Evolutionary conservation across 129 eudicot genomes (phyloP), one percentile per base, ranked within the genome.

Genomic region (Apium graveolens): DNA sequence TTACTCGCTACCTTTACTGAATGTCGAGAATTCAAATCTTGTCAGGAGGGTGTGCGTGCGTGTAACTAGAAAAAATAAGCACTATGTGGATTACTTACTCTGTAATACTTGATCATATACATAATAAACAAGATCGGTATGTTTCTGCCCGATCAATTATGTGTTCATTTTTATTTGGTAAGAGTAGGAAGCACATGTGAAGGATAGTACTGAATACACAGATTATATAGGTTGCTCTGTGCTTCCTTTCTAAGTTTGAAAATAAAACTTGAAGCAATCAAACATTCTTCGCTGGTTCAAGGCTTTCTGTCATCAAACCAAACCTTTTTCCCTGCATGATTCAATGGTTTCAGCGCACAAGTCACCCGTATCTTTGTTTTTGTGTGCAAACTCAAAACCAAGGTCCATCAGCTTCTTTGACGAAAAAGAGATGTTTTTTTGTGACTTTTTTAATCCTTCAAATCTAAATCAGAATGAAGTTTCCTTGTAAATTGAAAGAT

Each of bases 231-330:
- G 53, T 7, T 48, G 21, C 21, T 48, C 53, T 16, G 1, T 16
- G 20, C 53, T 48, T 48, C 48, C 57, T 49, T 49, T 20, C n/a
- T 18, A 49, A 16, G 55, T 24, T 17, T 48, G 24, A 48, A 20
- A 17, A 5, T 48, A 48, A 48, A 20, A 18, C n/a, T 17, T 6
- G 24, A 49, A 49, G n/a, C 57, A n/a, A 18, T 5, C n/a, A 49
- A 49, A 20, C 24, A 51, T 21, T 20, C 62, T 51, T 21, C 3
- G 27, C 26, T 21, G 1, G 21, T 51, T 51, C 80, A 96, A 91
- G 55, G 97, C 96, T 34, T 96, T 11, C 32, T 26, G 32, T 60
- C 14, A 60, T n/a, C 48, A 42, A 0, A 72, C 53, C 27, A 65
- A 43, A 38, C 80, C 80, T 21, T 65, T 65, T 65, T 66, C 29